phyloP scores from a whole-genome alignment of 225 moss, liverwort and hornwort species.

The Rhytidiadelphus loreus region DNA sequence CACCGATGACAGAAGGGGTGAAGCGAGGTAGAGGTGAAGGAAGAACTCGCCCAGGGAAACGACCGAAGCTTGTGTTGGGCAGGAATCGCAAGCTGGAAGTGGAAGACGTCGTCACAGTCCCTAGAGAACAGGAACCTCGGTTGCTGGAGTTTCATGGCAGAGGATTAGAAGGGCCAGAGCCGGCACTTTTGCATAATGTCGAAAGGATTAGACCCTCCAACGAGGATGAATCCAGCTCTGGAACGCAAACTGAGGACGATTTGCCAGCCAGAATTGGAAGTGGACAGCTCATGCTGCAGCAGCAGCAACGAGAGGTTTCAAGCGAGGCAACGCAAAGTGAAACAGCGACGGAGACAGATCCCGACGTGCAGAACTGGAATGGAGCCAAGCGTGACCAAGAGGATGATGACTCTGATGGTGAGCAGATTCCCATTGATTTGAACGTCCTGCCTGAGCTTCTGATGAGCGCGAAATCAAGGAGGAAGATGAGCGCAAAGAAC shows the following conservation, averaged over 20 bases:
- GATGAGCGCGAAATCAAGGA: slow-evolving; percentile 33
- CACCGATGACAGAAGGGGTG: slow-evolving; percentile 11
- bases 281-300: background rate
- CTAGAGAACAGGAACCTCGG: background rate
- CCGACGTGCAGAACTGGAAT: slow-evolving; percentile 19
- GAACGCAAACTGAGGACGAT: slow-evolving; percentile 51
- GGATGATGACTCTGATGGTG: slow-evolving; percentile 29
- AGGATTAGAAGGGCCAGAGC: background rate
- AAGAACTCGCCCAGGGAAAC: slow-evolving; percentile 25
- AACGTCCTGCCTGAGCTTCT: slow-evolving; percentile 46
- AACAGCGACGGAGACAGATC: slow-evolving; percentile 51
- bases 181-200: background rate
- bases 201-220: background rate
- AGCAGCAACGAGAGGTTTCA: slow-evolving; percentile 13
- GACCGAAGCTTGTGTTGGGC: slow-evolving; percentile 39
- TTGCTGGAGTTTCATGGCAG: background rate
- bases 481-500: slow-evolving; percentile 9
- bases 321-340: slow-evolving; percentile 50
- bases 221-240: slow-evolving; percentile 25
- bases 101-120: slow-evolving; percentile 11
- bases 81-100: slow-evolving; percentile 48
- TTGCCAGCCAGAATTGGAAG: slow-evolving; percentile 21
- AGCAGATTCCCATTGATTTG: slow-evolving; percentile 35
- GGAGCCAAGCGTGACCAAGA: slow-evolving; percentile 12
- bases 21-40: slow-evolving; percentile 29